Evolutionary conservation across 2,329 filamentous ascomycete species (phyloP).

Genomic region (Cytospora chrysosperma): DNA sequence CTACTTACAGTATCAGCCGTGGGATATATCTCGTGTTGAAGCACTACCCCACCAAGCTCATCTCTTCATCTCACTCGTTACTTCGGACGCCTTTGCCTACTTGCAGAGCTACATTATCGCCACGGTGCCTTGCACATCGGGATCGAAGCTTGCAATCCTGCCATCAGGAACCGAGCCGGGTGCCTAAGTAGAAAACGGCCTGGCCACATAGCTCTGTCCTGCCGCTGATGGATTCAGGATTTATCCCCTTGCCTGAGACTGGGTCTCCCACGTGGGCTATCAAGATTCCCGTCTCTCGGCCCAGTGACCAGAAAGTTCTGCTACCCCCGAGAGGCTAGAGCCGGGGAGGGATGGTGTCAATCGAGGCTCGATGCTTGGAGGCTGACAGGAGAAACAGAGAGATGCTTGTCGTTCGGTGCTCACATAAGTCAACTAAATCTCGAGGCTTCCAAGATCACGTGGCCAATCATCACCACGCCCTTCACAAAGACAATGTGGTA

Average conservation of each 20-base stretch:
- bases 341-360: neutral
- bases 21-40: neutral
- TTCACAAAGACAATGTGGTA: too few species aligned
- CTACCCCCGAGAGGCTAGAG: too few species aligned
- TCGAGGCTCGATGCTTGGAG: neutral
- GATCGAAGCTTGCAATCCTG: constrained; percentile 9
- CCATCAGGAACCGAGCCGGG: neutral
- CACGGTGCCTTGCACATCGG: neutral
- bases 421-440: neutral
- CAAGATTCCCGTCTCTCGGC: neutral
- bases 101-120: neutral
- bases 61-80: neutral
- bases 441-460: neutral
- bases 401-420: neutral
- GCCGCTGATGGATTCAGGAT: neutral
- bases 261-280: neutral
- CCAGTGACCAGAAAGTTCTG: neutral
- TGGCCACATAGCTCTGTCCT: neutral
- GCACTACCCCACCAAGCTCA: constrained; percentile 7
- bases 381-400: neutral
- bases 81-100: neutral
- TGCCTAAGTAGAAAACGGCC: neutral
- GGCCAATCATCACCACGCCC: too few species aligned
- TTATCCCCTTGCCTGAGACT: neutral
- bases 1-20: neutral